Conservation (phyloP, 495 filamentous ascomycete genomes). For the Neurospora intermedia region DNA sequence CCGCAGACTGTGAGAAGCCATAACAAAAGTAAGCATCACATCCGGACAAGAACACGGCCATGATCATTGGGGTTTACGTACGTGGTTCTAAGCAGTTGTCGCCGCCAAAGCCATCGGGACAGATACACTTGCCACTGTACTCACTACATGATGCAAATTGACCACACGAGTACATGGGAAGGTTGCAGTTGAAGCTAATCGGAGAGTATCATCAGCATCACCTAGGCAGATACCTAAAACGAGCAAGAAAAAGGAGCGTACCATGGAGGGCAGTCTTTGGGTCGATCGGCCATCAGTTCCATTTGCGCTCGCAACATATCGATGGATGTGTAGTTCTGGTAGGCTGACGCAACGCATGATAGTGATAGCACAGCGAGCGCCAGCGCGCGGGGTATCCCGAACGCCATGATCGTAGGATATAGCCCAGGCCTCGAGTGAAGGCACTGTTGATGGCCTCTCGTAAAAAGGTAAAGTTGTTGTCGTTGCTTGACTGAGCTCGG, state of each 20-base stretch:
- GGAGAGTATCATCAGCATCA: constrained; percentile 7
- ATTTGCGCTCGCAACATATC: constrained; percentile 43
- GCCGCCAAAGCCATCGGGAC: constrained; percentile 84
- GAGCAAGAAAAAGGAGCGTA: constrained; percentile 20
- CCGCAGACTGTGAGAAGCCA: constrained; percentile 53
- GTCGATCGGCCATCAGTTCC: constrained; percentile 40
- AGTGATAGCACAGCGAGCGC: constrained; percentile 30
- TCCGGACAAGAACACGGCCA: not conserved
- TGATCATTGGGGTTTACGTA: constrained; percentile 22
- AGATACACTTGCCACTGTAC: constrained; percentile 82
- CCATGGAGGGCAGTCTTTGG: constrained; percentile 55
- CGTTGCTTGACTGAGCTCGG: not conserved
- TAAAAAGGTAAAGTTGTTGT: not conserved
- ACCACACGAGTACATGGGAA: constrained; percentile 79
- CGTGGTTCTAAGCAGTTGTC: constrained; percentile 79
- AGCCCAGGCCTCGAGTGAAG: constrained; percentile 3
- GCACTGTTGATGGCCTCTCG: not conserved
- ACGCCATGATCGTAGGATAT: constrained; percentile 26
- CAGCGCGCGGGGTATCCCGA: constrained; percentile 20
- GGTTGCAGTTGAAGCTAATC: constrained; percentile 90
- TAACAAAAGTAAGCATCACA: constrained; percentile 4
- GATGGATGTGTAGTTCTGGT: constrained; percentile 33
- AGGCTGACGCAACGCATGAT: constrained; percentile 30
- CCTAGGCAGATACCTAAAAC: not conserved
- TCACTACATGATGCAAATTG: constrained; percentile 81